These are phyloP conservation scores for Ophiosphaerella herpotricha DNA, from an alignment of 2,329 filamentous ascomycete genomes.

Conservation along the genomic window DNA sequence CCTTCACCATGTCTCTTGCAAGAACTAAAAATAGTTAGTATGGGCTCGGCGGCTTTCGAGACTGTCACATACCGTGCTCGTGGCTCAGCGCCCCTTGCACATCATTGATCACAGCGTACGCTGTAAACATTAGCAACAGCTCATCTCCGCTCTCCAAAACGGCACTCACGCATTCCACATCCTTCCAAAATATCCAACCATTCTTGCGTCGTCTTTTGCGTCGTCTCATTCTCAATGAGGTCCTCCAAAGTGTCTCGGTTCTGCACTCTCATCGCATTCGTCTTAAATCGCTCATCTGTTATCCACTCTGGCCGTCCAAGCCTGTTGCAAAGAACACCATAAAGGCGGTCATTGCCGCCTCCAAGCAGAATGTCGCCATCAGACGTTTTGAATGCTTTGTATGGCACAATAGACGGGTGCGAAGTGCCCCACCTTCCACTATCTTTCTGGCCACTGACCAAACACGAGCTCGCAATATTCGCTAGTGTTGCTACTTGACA, in stretches of 20 bases:
- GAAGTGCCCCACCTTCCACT: conserved; percentile 93
- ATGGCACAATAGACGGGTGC: conserved; percentile 97
- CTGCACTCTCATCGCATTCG: conserved; percentile 63
- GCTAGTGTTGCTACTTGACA: conserved; percentile 92
- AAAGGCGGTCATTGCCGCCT: conserved; percentile 67
- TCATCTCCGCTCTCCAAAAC: not conserved
- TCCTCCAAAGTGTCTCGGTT: conserved; percentile 78
- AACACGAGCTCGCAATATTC: conserved; percentile 91
- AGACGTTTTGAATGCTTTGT: conserved; percentile 74
- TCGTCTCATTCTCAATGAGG: conserved; percentile 76
- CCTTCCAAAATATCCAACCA: conserved; percentile 88
- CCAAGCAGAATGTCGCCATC: conserved; percentile 68
- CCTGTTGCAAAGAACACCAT: conserved; percentile 62
- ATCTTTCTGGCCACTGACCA: conserved; percentile 87
- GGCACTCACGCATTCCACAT: conserved; percentile 72
- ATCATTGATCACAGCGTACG: conserved; percentile 93
- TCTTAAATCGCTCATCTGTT: conserved; percentile 60
- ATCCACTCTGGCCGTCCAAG: conserved; percentile 64
- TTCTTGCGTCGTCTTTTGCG: conserved; percentile 78
- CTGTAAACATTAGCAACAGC: conserved; percentile 15
- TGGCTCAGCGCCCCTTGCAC: conserved; percentile 83
- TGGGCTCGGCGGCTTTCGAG: not conserved
- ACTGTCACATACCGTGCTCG: conserved; percentile 68
- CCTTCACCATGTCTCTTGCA: conserved; percentile 86
- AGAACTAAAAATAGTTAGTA: conserved; percentile 50